Conservation (phyloP, 2,329 filamentous ascomycete species). For the Neofusicoccum umdonicola region DNA sequence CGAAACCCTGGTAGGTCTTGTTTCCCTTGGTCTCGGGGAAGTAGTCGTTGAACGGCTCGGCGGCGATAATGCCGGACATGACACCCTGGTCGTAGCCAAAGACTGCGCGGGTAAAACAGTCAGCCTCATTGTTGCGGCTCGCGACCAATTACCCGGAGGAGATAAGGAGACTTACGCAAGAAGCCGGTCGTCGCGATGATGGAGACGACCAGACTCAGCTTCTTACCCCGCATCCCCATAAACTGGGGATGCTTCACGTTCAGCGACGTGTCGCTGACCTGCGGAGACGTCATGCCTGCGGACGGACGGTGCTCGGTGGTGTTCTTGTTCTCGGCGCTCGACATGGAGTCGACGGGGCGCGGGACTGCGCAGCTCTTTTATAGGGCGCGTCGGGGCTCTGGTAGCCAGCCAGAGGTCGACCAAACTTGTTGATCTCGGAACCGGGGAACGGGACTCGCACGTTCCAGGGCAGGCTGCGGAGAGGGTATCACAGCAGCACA, state of each 20-base stretch:
- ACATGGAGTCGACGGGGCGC: background rate
- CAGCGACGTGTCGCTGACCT: background rate
- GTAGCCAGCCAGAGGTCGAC: conserved; percentile 13
- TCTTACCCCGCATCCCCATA: conserved; percentile 59
- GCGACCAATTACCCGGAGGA: background rate
- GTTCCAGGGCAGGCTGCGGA: background rate
- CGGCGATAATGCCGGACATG: conserved; percentile 38
- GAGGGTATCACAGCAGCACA: background rate
- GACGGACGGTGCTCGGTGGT: conserved; percentile 18
- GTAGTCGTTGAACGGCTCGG: conserved; percentile 32
- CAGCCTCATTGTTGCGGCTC: background rate
- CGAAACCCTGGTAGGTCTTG: conserved; percentile 50
- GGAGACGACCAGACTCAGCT: conserved; percentile 57
- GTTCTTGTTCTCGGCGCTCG: background rate
- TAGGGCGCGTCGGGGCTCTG: background rate
- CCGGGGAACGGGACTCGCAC: conserved; percentile 10
- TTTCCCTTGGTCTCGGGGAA: conserved; percentile 42
- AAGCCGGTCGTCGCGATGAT: conserved; percentile 64
- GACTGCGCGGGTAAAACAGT: conserved; percentile 25
- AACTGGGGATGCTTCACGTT: conserved; percentile 39
- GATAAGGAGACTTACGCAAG: conserved; percentile 33
- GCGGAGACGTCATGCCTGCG: conserved; percentile 24
- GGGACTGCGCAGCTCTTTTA: background rate
- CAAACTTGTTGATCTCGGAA: background rate
- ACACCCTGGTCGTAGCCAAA: conserved; percentile 56